These are phyloP conservation scores for Leccinum uliginosum DNA, from an alignment of 768 basidiomycete genomes.

Conservation along the genomic window DNA sequence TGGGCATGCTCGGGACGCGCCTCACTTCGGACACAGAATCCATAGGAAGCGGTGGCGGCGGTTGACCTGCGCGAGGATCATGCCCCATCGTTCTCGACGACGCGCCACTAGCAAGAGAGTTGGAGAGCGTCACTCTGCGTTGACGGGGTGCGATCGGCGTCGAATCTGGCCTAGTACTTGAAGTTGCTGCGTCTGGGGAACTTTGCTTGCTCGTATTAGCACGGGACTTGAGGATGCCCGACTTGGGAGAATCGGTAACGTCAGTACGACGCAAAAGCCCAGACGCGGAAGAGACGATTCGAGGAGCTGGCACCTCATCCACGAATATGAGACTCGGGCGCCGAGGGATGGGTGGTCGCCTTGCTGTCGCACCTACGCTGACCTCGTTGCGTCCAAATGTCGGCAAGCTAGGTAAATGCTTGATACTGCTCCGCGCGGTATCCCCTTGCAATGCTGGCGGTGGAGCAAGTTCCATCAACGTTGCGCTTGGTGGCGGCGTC, in stretches of 20 bases:
- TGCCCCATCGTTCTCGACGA: neutral
- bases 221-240: conserved; percentile 16
- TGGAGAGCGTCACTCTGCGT: conserved; percentile 22
- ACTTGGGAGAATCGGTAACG: conserved; percentile 5
- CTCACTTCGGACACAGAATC: conserved; percentile 1
- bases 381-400: conserved; percentile 9
- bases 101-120: conserved; percentile 1
- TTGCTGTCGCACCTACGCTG: neutral
- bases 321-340: conserved; percentile 14
- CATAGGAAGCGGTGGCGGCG: neutral
- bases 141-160: conserved; percentile 5
- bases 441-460: conserved; percentile 11
- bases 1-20: conserved; percentile 20
- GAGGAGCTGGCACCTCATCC: neutral
- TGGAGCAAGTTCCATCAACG: conserved; percentile 15
- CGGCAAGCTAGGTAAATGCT: conserved; percentile 25
- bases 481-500: conserved; percentile 14
- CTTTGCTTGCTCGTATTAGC: conserved; percentile 6
- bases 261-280: conserved; percentile 3
- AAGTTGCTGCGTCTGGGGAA: neutral
- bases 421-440: conserved; percentile 9
- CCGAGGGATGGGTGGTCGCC: conserved; percentile 5
- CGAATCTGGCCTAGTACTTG: neutral
- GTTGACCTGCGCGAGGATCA: neutral
- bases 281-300: neutral